Evolutionary conservation across 768 basidiomycete genomes (phyloP), one percentile per base, ranked within the genome.

Genomic region (Phlebiopsis gigantea): DNA sequence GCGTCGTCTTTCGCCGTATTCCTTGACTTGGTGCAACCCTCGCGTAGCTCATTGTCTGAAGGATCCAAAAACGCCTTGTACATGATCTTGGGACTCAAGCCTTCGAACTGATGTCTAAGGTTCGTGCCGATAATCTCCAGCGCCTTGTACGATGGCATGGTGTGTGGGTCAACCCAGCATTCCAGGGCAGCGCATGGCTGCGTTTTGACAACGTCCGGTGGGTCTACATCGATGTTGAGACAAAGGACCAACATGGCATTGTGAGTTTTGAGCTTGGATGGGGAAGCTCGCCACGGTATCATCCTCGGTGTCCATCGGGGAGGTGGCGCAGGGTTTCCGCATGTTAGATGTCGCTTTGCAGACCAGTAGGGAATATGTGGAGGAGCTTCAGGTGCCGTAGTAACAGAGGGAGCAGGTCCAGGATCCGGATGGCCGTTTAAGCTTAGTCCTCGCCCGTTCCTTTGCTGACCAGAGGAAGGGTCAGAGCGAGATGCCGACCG

Each of bases 41-140:
- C 85, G 67, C 89, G 88, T 39, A 96, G 79, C 63, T 98, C 96
- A 65, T 98, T 95, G 60, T 93, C 85, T 0, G 92, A 92, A 8
- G 97, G 97, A 70, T 99, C 97, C 31, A 97, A 79, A 63, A 93
- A 90, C 58, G 93, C 87, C 71, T 97, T 98, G 73, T 96, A 98
- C 31, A 86, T 82, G 56, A 98, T 92, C 69, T 96, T 96, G 55
- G 91, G 85, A 66, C 91, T 96, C 19, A 99, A 81, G 5, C 90
- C 91, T 71, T 98, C 95, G 68, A 96, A 98, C 68, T 99, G 97
- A 64, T 91, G 89, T 65, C 93, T 88, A 2, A 98, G 75, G 71
- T 98, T 97, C 25, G 87, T 83, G 5, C 93, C 93, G 63, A 97
- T 96, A 39, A 90, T 88, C 66, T 96, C 92, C 19, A 97, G 82